A percentile compares a stretch with the other conserved stretches of the same genome.
phyloP scores from a whole-genome alignment of 2,329 filamentous ascomycete species.

The Colletotrichum orchidophilum region DNA sequence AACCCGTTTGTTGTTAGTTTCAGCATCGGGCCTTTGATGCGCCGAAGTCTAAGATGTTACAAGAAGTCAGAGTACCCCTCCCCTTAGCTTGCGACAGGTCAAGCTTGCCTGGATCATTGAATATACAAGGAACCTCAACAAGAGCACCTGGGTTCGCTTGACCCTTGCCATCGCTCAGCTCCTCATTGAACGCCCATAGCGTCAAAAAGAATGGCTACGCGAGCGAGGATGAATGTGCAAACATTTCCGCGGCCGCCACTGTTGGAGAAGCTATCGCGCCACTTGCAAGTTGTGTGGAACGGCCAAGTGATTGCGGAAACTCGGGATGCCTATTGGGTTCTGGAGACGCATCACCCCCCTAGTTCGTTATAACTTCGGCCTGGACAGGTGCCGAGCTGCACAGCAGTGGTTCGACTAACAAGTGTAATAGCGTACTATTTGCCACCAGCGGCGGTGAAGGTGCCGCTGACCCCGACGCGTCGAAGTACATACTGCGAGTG shows the following conservation, averaged over 20 bases:
- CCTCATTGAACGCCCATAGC: background rate
- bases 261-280: conserved; percentile 61
- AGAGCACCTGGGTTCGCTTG: background rate
- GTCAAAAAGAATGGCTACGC: conserved; percentile 8
- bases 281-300: conserved; percentile 66
- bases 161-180: background rate
- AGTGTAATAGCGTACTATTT: conserved; percentile 64
- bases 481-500: conserved; percentile 65
- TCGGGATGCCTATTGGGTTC: conserved; percentile 66
- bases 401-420: background rate
- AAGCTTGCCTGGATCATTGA: background rate
- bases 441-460: conserved; percentile 57
- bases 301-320: conserved; percentile 66
- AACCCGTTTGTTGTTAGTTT: background rate
- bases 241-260: conserved; percentile 67
- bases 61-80: background rate
- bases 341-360: conserved; percentile 71
- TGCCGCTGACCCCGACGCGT: conserved; percentile 56
- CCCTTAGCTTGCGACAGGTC: background rate
- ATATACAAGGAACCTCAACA: background rate
- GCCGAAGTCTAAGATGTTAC: conserved; percentile 18
- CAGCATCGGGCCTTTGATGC: background rate
- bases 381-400: background rate
- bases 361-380: conserved; percentile 49
- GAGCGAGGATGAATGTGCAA: conserved; percentile 60